Percentiles rank a stretch among this genome's conserved stretches.
phyloP scores from a whole-genome alignment of 2,329 filamentous ascomycete species.

The Fusarium sororula region DNA sequence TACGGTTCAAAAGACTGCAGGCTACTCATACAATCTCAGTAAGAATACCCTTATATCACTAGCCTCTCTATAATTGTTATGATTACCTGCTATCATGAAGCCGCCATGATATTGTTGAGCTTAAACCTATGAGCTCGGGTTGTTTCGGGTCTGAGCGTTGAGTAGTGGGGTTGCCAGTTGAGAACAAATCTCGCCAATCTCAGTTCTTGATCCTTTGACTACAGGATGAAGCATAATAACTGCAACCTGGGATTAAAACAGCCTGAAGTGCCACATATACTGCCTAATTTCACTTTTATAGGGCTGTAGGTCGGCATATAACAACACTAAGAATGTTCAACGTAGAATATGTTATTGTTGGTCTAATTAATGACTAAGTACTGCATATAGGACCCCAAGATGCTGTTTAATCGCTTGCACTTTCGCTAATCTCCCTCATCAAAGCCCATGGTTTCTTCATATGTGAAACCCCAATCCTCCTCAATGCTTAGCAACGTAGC shows the following conservation, averaged over 20 bases:
- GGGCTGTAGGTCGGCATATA: not conserved
- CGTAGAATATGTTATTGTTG: not conserved
- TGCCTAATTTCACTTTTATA: not conserved
- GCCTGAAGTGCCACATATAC: not conserved
- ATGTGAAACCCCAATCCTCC: slow-evolving; percentile 48
- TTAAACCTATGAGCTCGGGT: not conserved
- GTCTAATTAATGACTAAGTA: not conserved
- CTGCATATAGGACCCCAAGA: not conserved
- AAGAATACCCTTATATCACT: not conserved
- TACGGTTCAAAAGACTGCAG: not conserved
- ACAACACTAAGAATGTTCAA: not conserved
- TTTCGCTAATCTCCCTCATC: not conserved
- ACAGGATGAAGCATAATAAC: not conserved
- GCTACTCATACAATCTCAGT: not conserved
- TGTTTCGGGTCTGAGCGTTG: not conserved
- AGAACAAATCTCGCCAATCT: not conserved
- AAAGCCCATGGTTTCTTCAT: slow-evolving; percentile 43
- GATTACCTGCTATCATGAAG: not conserved
- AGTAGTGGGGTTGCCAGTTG: not conserved
- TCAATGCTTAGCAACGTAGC: slow-evolving; percentile 45
- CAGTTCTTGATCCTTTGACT: not conserved
- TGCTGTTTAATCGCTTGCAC: not conserved
- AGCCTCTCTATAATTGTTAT: not conserved
- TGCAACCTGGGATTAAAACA: not conserved
- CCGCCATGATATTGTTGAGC: not conserved